Base-by-base conservation (phyloP, 2,329 filamentous ascomycete genomes). In the Botrytis paeoniae region DNA sequence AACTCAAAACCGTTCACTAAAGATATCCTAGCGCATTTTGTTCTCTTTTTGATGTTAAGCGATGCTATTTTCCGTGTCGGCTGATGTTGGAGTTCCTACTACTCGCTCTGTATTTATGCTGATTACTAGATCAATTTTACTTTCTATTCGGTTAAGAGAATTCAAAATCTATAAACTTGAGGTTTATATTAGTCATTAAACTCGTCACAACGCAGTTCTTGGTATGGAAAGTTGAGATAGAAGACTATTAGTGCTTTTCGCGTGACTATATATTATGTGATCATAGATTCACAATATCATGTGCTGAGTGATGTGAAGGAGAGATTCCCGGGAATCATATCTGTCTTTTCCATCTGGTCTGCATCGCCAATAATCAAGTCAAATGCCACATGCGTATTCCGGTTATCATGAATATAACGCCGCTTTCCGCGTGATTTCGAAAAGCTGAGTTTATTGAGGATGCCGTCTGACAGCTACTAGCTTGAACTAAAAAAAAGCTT, bases 91-190 rank as follows among this genome's bases (percentile, higher is more conserved):
- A n/a, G 6, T n/a, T 14, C 6, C 0, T 14, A 48, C 9, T 48
- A 10, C 4, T 1, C 9, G 10, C 22, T 51, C 45, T 25, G 22
- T 4, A 25, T 51, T 10, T 25, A 4, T 4, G 4, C 20, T 4
- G 4, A 51, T 25, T 1, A 51, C 22, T n/a, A 12, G 45, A 51
- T 51, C 45, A 51, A 0, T 51, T 12, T 25, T 4, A 25, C 45
- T 14, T 51, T 12, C 45, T 4, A n/a, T 22, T 25, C 9, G 4
- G n/a, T 25, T 5, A 2, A 51, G 4, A 14, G 4, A 25, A 25
- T 51, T 4, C 0, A 51, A n/a, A 25, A 51, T 51, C 12, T 1
- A n/a, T n/a, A 14, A 0, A n/a, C n/a, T 51, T 0, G 25, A n/a
- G 25, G 6, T 51, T n/a, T 14, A 51, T 10, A n/a, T 6, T 14